These are phyloP conservation scores for Bretschneidera sinensis DNA, from an alignment of 345 rosid species.

Conservation along the genomic window DNA sequence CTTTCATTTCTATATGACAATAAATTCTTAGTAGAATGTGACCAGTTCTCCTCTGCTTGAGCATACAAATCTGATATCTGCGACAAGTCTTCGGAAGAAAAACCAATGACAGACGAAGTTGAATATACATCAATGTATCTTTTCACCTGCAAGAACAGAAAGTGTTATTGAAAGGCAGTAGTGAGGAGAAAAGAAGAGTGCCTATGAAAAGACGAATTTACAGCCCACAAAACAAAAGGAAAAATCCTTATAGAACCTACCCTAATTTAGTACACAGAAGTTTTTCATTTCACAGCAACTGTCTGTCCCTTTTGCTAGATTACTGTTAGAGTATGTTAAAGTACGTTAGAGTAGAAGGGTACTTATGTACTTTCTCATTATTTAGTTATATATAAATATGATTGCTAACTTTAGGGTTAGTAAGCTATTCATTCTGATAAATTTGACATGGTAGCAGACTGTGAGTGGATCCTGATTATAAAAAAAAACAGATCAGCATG, in stretches of 20 bases:
- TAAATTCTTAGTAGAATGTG: slow-evolving; percentile 30
- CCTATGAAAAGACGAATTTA: slow-evolving; percentile 7
- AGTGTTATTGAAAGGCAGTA: slow-evolving; percentile 9
- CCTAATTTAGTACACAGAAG: neutral
- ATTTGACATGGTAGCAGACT: too few relatives aligned
- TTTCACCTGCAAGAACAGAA: slow-evolving; percentile 61
- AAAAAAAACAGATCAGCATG: too few relatives aligned
- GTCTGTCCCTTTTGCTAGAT: neutral
- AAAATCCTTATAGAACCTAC: too few relatives aligned
- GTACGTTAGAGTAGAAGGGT: too few relatives aligned
- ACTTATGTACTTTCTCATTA: too few relatives aligned
- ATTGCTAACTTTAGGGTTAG: too few relatives aligned
- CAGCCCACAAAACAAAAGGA: neutral
- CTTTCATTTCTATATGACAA: slow-evolving; percentile 29
- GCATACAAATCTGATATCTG: slow-evolving; percentile 55
- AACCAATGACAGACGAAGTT: slow-evolving; percentile 87
- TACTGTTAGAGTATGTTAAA: too few relatives aligned
- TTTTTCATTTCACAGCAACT: neutral
- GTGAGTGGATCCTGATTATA: too few relatives aligned
- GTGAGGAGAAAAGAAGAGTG: slow-evolving; percentile 2
- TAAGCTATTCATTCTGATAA: too few relatives aligned
- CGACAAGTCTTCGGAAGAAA: slow-evolving; percentile 72
- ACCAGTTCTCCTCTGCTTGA: slow-evolving; percentile 54
- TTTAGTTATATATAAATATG: too few relatives aligned
- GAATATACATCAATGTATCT: slow-evolving; percentile 86